phyloP scores from a whole-genome alignment of 768 basidiomycete species.

The Mycena filopes region DNA sequence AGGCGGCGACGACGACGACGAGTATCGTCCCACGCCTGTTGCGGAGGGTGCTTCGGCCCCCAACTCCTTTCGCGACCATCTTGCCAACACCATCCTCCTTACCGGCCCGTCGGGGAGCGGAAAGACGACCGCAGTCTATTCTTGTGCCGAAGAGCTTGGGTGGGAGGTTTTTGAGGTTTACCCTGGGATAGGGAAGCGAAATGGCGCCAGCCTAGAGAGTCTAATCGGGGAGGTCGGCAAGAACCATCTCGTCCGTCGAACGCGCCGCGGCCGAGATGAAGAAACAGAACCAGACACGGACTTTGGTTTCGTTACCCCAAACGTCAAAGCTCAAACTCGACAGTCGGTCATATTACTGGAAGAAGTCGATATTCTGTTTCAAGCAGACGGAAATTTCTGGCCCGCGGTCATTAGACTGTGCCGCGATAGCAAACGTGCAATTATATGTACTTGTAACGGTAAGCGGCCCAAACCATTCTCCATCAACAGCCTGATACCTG shows the following conservation, averaged over 20 bases:
- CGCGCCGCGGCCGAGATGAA: constrained; percentile 29
- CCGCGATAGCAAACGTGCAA: constrained; percentile 84
- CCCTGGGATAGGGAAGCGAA: constrained; percentile 93
- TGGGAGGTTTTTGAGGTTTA: constrained; percentile 98
- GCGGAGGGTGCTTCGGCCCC: constrained; percentile 36
- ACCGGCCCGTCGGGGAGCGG: constrained; percentile 86
- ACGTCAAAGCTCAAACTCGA: constrained; percentile 44
- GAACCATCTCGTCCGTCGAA: constrained; percentile 82
- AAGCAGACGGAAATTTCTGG: constrained; percentile 90
- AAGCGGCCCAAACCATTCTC: constrained; percentile 37
- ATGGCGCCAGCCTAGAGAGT: constrained; percentile 77
- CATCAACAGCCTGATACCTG: constrained; percentile 6
- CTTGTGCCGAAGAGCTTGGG: constrained; percentile 91
- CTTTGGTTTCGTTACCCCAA: constrained; percentile 39
- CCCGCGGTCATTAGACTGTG: constrained; percentile 84
- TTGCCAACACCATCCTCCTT: constrained; percentile 91
- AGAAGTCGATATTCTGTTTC: constrained; percentile 94
- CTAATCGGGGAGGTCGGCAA: constrained; percentile 93
- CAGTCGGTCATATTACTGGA: constrained; percentile 94
- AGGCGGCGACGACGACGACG: constrained; percentile 64
- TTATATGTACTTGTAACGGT: constrained; percentile 97
- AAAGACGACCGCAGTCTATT: constrained; percentile 93
- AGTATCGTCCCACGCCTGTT: constrained; percentile 54
- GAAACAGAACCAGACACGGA: constrained; percentile 29
- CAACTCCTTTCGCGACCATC: constrained; percentile 50